Evolutionary conservation across 495 filamentous ascomycete genomes (phyloP).

Genomic region (Penicillium antarcticum): DNA sequence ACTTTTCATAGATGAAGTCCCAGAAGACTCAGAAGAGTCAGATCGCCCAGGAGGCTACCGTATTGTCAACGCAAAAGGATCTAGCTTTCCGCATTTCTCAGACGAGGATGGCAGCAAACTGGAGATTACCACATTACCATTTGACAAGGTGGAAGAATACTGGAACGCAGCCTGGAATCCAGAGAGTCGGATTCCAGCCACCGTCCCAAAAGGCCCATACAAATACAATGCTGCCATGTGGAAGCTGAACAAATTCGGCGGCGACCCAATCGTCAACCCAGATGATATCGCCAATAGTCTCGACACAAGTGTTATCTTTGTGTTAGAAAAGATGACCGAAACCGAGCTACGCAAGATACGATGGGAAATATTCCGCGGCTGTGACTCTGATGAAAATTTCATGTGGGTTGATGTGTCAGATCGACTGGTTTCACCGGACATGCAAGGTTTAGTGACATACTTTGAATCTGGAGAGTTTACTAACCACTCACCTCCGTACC

Average conservation of each 20-base stretch:
- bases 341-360: not conserved
- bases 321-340: too few relatives aligned
- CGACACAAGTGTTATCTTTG: too few relatives aligned
- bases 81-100: not conserved
- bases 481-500: not conserved
- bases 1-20: not conserved
- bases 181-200: not conserved
- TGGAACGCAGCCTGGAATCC: not conserved
- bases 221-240: too few relatives aligned
- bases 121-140: not conserved
- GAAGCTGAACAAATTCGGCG: too few relatives aligned
- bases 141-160: not conserved
- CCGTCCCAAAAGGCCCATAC: not conserved
- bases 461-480: not conserved
- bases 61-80: not conserved
- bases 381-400: not conserved
- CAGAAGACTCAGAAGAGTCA: not conserved
- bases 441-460: not conserved
- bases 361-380: not conserved
- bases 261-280: too few relatives aligned
- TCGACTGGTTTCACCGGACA: not conserved
- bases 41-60: not conserved
- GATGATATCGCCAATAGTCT: too few relatives aligned
- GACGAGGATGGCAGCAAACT: not conserved
- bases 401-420: conserved; percentile 1